Evolutionary conservation across 176 grass and related monocot species (phyloP).

Genomic region (Tillandsia leiboldiana): DNA sequence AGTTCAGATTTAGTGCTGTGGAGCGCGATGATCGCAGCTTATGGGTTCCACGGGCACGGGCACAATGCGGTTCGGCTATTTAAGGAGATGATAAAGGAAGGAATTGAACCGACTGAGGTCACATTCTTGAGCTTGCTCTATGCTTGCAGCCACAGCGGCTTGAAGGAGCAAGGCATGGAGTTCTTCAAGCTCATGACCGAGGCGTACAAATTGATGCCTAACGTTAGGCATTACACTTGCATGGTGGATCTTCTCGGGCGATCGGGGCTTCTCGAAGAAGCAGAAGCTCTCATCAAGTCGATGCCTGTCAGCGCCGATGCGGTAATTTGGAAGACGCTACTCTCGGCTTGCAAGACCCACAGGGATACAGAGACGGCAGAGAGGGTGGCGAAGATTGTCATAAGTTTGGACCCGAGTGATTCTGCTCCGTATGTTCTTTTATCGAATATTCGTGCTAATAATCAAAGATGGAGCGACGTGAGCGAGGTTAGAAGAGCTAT

Average conservation of each 20-base stretch:
- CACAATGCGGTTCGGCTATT: slow-evolving; percentile 38
- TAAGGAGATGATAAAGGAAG: slow-evolving; percentile 32
- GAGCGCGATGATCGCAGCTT: slow-evolving; percentile 53
- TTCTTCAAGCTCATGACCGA: slow-evolving; percentile 51
- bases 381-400: slow-evolving; percentile 38
- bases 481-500: slow-evolving; percentile 36
- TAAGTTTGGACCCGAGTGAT: slow-evolving; percentile 52
- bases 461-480: slow-evolving; percentile 43
- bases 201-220: slow-evolving; percentile 35
- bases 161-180: slow-evolving; percentile 41
- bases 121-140: slow-evolving; percentile 67
- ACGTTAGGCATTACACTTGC: slow-evolving; percentile 57
- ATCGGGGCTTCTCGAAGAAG: slow-evolving; percentile 40
- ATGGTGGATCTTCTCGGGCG: slow-evolving; percentile 63
- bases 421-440: slow-evolving; percentile 58
- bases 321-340: slow-evolving; percentile 64
- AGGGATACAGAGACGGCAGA: slow-evolving; percentile 52
- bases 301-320: slow-evolving; percentile 47
- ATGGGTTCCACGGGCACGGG: slow-evolving; percentile 59
- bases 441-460: slow-evolving; percentile 59
- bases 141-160: slow-evolving; percentile 69
- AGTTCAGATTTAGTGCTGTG: slow-evolving; percentile 38
- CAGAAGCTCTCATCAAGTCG: slow-evolving; percentile 43
- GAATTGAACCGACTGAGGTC: slow-evolving; percentile 38
- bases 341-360: slow-evolving; percentile 56